Conservation (phyloP, 495 filamentous ascomycete species). For the Penicillium egyptiacum region DNA sequence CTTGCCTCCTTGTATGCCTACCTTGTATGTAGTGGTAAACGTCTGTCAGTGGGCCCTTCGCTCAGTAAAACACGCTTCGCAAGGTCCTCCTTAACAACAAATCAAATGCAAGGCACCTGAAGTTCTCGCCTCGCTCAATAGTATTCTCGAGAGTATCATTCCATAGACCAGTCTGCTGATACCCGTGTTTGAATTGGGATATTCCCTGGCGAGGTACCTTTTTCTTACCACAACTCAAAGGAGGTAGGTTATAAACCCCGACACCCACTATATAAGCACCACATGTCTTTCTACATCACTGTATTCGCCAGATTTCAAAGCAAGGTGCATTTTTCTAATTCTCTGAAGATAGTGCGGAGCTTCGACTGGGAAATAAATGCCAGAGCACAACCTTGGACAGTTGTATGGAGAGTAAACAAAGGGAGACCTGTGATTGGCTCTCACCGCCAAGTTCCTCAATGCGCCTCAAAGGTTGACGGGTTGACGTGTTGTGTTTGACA, state of each 20-base stretch:
- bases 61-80: background rate
- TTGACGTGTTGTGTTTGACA: constrained; percentile 15
- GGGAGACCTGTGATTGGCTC: constrained; percentile 31
- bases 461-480: constrained; percentile 13
- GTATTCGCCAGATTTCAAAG: background rate
- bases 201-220: background rate
- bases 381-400: background rate
- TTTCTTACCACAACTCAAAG: background rate
- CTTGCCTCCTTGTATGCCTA: background rate
- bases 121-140: background rate
- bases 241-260: background rate
- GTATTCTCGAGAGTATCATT: no score
- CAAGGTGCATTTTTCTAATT: background rate
- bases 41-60: background rate
- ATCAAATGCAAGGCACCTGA: background rate
- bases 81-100: background rate
- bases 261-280: background rate
- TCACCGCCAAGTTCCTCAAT: constrained; percentile 33
- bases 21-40: background rate
- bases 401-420: background rate
- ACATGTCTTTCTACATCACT: background rate
- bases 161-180: background rate
- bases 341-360: background rate
- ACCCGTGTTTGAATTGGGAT: background rate
- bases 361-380: background rate